Evolutionary conservation across 352 stramenopile species (phyloP), one percentile per base, ranked within the genome.

Genomic region (Aphanomyces stellatus): DNA sequence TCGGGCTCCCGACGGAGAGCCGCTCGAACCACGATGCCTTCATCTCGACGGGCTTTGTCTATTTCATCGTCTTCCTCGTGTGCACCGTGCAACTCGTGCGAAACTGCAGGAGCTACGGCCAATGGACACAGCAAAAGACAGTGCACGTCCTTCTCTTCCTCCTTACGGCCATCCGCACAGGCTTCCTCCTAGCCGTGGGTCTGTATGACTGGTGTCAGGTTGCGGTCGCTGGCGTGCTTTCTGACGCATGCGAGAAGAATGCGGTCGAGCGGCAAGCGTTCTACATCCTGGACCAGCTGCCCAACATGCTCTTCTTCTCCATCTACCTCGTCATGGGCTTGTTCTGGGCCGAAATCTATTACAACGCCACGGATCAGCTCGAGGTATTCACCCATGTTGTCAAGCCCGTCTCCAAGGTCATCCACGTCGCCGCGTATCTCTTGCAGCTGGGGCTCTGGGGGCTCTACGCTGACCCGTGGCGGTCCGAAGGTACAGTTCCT

Each of bases 301-400:
- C 87, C 13, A 92, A 93, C 61, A 60, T 95, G 51, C 74, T 87
- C 4, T 91, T 93, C 69, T 87, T 95, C 49, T 79, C 81, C 5
- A 80, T 88, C 51, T 93, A 95, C 62, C 76, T 83, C 27, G 71
- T 95, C 62, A 76, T 95, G 27, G 75, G 93, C 69, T 82, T 93
- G 61, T 95, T 95, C 51, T 95, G 87, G 87, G 87, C 87, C 5
- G 85, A 95, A 69, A 84, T 95, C 15, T 95, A 95, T 62, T 95
- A 91, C 76, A 92, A 95, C 46, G 87, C 87, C 31, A 84, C 91
- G 51, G 85, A 93, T 63, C 76, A 85, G 37, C 69, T 93, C 46
- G 46, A 74, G 17, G 77, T 85, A 4, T 74, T 93, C 41, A 79
- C 74, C 25, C 73, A 78, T 11, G 65, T 87, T 13, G 74, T 93